Base-by-base conservation (phyloP, 2,329 filamentous ascomycete genomes). In the Waltergamsia citrina region DNA sequence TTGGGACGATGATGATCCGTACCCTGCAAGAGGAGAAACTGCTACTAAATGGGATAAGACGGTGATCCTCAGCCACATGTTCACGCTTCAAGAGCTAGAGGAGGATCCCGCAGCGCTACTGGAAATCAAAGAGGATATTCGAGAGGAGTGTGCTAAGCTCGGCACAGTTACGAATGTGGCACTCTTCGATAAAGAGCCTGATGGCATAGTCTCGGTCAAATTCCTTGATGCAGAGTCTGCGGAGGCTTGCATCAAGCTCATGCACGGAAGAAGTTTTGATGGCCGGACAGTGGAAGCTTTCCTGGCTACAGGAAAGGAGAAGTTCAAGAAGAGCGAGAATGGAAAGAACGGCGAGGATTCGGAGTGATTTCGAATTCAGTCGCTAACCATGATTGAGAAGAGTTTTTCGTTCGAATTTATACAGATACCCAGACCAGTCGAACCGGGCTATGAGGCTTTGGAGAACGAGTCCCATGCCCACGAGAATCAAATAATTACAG, bases 51-150 rank as follows among this genome's bases (percentile, higher is more conserved):
- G 74, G 60, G 84, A 88, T 48, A 93, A 88, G 54, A 67, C 85
- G 12, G 88, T 94, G 19, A 79, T 96, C 38, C 63, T 98, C 42
- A 85, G 85, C 52, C 79, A 94, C 60, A 94, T 94, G 81, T 98
- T 98, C 59, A 93, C 86, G 2, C 67, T 90, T 27, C 54, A 80
- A 41, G 85, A 94, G 60, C 68, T 96, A 18, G 79, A 87, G 45
- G 84, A 93, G 51, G 88, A 96, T 48, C 78, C 84, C 3, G 78
- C 78, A 1, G 84, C 82, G 2, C 71, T 93, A 39, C 65, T 93
- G 24, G 90, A 96, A 42, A 94, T 96, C 62, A 93, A 93, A 53
- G 83, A 94, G 54, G 92, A 98, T 52, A 85, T 96, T 36, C 75
- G 85, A 29, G 85, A 94, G 33, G 88, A 94, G 58, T 94, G 86